phyloP scores from a whole-genome alignment of 1,139 yeast species.

The Geotrichum aggregatum region DNA sequence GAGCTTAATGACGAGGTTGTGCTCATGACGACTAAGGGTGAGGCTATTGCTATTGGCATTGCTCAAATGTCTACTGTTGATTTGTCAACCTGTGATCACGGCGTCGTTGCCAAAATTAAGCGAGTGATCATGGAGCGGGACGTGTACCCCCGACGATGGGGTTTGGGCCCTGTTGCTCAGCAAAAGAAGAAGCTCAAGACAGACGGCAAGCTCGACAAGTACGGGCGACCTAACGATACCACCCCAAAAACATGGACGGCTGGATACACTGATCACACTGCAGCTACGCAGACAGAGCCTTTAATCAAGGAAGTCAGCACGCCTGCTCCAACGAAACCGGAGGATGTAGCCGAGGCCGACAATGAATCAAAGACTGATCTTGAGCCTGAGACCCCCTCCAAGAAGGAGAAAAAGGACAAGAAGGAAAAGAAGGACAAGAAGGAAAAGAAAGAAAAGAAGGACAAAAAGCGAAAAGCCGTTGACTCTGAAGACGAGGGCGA shows the following conservation, averaged over 20 bases:
- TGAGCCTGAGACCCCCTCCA: conserved; percentile 45
- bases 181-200: conserved; percentile 97
- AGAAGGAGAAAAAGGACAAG: conserved; percentile 5
- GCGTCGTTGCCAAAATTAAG: conserved; percentile 96
- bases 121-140: conserved; percentile 99
- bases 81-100: conserved; percentile 94
- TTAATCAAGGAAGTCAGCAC: conserved; percentile 35
- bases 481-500: conserved; percentile 60
- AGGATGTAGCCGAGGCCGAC: conserved; percentile 49
- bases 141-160: conserved; percentile 99
- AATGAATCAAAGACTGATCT: conserved; percentile 31
- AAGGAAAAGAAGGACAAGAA: conserved; percentile 59
- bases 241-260: conserved; percentile 93
- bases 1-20: conserved; percentile 97
- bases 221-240: conserved; percentile 85
- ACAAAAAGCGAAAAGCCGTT: conserved; percentile 65
- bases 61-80: conserved; percentile 99
- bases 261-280: conserved; percentile 76
- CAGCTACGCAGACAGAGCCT: conserved; percentile 38
- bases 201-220: conserved; percentile 95
- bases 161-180: conserved; percentile 96
- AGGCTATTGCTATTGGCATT: conserved; percentile 96
- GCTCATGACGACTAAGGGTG: conserved; percentile 97
- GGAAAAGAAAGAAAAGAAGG: conserved; percentile 64
- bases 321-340: conserved; percentile 43